A percentile compares a stretch with the other conserved stretches of the same genome.
These are phyloP conservation scores for Ploettnerulaceae sp. DNA, from an alignment of 2,329 filamentous ascomycete species.

Conservation along the genomic window DNA sequence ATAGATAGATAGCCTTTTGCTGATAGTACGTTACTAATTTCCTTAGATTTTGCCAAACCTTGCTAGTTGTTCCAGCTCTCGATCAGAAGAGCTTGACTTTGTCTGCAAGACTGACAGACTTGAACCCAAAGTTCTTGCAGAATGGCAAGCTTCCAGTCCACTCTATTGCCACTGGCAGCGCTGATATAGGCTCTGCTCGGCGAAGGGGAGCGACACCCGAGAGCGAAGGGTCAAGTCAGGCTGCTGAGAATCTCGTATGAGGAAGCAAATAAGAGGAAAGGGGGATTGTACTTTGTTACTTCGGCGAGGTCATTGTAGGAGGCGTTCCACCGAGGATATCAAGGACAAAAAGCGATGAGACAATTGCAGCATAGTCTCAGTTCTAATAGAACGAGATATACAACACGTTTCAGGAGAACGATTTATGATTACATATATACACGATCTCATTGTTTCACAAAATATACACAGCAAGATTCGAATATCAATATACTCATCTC, in stretches of 20 bases:
- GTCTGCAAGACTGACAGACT: conserved; percentile 11
- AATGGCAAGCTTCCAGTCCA: conserved; percentile 13
- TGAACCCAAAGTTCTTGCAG: conserved; percentile 6
- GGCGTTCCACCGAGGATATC: no score
- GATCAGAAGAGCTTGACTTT: conserved; percentile 55
- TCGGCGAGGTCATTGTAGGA: not conserved
- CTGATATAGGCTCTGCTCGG: conserved; percentile 11
- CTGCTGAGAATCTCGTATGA: conserved; percentile 12
- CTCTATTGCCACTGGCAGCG: not conserved
- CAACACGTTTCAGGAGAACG: no score
- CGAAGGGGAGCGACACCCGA: conserved; percentile 6
- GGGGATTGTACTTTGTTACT: no score
- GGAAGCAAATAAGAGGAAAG: not conserved
- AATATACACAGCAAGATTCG: not conserved
- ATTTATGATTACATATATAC: not conserved
- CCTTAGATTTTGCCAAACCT: conserved; percentile 5
- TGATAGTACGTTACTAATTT: not conserved
- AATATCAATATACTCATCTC: conserved; percentile 9
- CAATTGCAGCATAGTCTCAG: no score
- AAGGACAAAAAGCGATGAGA: no score
- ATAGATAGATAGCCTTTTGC: no score
- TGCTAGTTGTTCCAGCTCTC: conserved; percentile 61
- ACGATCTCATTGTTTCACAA: not conserved
- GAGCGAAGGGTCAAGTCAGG: conserved; percentile 7
- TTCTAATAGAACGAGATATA: no score